Percentiles rank a stretch among this genome's conserved stretches.
phyloP scores from a whole-genome alignment of 1,284 basidiomycete genomes.

The Termitomyces sp. region DNA sequence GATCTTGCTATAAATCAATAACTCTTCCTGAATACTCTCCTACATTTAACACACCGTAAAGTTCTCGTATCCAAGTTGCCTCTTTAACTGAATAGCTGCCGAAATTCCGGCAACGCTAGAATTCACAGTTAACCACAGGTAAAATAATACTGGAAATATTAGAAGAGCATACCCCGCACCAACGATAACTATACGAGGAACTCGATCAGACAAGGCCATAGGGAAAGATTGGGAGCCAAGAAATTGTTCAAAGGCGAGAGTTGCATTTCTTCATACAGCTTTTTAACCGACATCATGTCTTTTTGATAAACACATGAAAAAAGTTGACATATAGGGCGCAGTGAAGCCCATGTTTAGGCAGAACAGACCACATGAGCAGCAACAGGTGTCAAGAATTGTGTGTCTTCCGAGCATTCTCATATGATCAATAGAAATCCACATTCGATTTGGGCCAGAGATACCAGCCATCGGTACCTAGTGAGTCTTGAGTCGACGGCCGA shows the following conservation, averaged over 20 bases:
- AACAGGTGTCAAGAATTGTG: background rate
- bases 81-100: constrained; percentile 43
- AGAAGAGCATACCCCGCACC: constrained; percentile 42
- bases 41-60: constrained; percentile 37
- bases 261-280: background rate
- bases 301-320: constrained; percentile 2
- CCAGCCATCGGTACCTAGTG: no score
- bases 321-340: no score
- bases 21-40: background rate
- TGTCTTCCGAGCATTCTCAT: background rate
- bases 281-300: background rate
- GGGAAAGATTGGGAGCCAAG: background rate
- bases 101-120: constrained; percentile 41
- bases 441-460: background rate
- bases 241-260: background rate
- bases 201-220: constrained; percentile 11
- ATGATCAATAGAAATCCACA: background rate
- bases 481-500: no score
- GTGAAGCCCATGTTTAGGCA: background rate
- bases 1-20: constrained; percentile 31
- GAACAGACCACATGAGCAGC: background rate
- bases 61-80: constrained; percentile 37
- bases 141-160: constrained; percentile 10
- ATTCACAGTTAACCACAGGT: background rate
- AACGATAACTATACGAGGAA: constrained; percentile 40